These are phyloP conservation scores for Saturnispora dispora DNA, from an alignment of 805 yeast genomes.

Conservation along the genomic window DNA sequence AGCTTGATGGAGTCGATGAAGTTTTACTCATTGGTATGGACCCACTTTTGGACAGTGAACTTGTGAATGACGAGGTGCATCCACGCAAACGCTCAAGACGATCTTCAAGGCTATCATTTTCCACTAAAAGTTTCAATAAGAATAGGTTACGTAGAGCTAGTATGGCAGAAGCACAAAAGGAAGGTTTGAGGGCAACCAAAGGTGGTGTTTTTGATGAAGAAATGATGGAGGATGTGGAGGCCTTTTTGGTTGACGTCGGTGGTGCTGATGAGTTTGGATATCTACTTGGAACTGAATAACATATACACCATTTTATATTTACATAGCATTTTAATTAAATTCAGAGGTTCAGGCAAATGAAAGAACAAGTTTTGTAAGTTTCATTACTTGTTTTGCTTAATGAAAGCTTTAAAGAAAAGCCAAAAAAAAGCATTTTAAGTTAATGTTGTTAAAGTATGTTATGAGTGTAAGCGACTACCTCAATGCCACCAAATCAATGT, in stretches of 20 bases:
- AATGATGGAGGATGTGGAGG: conserved; percentile 67
- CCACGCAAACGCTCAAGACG: neutral
- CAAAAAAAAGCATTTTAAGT: neutral
- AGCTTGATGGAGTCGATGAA: conserved; percentile 7
- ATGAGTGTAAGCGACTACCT: neutral
- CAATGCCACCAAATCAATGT: neutral
- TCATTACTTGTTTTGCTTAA: too few relatives aligned
- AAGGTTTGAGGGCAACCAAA: conserved; percentile 66
- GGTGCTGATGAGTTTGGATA: conserved; percentile 32
- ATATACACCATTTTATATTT: neutral
- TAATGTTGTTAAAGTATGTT: neutral
- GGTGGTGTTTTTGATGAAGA: conserved; percentile 71
- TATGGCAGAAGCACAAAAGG: conserved; percentile 65
- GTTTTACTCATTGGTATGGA: conserved; percentile 10
- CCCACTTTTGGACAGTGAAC: neutral
- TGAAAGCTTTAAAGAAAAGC: neutral
- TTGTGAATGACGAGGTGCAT: neutral
- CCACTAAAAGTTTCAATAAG: neutral
- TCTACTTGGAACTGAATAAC: conserved; percentile 25
- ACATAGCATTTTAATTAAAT: neutral
- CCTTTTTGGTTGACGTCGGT: conserved; percentile 46
- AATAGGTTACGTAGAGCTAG: conserved; percentile 50
- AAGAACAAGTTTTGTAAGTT: too few relatives aligned
- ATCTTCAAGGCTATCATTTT: neutral
- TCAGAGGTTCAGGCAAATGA: neutral